Percentiles rank a stretch among this genome's conserved stretches.
These are phyloP conservation scores for Trypanosoma conorhini DNA, from an alignment of 208 protist genomes.

Conservation along the genomic window DNA sequence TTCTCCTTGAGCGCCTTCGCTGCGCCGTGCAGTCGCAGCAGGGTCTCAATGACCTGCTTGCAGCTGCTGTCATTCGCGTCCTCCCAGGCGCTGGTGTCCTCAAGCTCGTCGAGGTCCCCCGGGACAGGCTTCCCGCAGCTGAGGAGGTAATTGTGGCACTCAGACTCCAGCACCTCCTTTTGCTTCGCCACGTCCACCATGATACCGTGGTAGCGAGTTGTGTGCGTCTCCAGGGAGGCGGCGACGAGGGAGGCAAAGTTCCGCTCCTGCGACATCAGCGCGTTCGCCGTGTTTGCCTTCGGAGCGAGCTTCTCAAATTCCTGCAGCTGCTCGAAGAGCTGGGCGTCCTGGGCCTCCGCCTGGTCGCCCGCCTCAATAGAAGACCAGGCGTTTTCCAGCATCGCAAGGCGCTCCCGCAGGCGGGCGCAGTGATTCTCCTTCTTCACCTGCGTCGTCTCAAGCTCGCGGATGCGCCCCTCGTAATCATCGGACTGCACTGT, in stretches of 20 bases:
- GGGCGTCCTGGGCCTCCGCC: conserved; percentile 32
- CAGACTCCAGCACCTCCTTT: conserved; percentile 39
- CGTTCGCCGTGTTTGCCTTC: conserved; percentile 30
- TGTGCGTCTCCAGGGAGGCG: conserved; percentile 46
- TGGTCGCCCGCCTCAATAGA: conserved; percentile 31
- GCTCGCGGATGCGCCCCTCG: conserved; percentile 76
- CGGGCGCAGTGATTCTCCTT: conserved; percentile 59
- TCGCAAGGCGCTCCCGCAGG: conserved; percentile 51
- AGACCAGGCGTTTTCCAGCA: conserved; percentile 43
- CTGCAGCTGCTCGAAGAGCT: conserved; percentile 47
- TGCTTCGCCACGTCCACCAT: conserved; percentile 36
- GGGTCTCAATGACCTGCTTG: conserved; percentile 32
- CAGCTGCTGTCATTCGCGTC: conserved; percentile 28
- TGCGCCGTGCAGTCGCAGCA: conserved; percentile 25
- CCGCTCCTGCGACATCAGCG: conserved; percentile 53
- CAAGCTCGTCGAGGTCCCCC: conserved; percentile 26
- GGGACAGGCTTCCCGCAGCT: conserved; percentile 39
- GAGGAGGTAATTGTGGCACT: conserved; percentile 44
- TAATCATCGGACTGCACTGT: conserved; percentile 77
- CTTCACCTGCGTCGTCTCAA: conserved; percentile 46
- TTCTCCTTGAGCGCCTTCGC: conserved; percentile 36
- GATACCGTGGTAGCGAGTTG: conserved; percentile 34
- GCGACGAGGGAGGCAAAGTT: conserved; percentile 43
- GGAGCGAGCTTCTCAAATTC: conserved; percentile 41
- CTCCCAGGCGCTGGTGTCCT: conserved; percentile 11